Conservation (phyloP, 768 basidiomycete species). For the Tricholoma terreum region DNA sequence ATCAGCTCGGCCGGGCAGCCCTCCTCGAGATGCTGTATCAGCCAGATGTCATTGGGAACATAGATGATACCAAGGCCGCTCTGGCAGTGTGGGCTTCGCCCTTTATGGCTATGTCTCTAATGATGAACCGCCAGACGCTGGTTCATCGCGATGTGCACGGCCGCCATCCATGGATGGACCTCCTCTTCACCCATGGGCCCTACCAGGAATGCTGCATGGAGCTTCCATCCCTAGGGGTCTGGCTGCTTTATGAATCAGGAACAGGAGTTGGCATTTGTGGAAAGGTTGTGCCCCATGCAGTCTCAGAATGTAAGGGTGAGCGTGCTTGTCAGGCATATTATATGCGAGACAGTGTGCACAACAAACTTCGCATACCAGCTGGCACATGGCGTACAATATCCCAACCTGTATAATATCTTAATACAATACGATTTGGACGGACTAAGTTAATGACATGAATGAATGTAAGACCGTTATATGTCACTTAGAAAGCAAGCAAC, state of each 20-base stretch:
- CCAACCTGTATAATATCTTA: too few species aligned
- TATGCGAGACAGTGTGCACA: neutral
- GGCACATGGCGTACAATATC: neutral
- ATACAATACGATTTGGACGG: too few species aligned
- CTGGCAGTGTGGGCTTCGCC: conserved; percentile 5
- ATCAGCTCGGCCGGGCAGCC: neutral
- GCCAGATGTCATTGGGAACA: neutral
- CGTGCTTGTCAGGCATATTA: conserved; percentile 5
- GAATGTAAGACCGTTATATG: too few species aligned
- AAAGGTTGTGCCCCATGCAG: conserved; percentile 2
- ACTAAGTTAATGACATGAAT: too few species aligned
- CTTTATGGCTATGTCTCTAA: conserved; percentile 5
- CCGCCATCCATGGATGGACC: neutral
- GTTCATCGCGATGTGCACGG: conserved; percentile 2
- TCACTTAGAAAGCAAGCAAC: too few species aligned
- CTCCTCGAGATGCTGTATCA: neutral
- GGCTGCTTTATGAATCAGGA: neutral
- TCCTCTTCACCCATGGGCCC: conserved; percentile 1
- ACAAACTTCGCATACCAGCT: neutral
- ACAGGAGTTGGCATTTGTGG: conserved; percentile 4
- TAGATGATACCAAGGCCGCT: neutral
- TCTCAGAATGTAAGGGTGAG: neutral
- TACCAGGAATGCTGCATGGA: neutral
- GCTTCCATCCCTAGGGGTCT: neutral
- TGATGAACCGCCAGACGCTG: conserved; percentile 7